A percentile compares a stretch with the other conserved stretches of the same genome.
Conservation (phyloP, 257 asterid genomes). For the Hygrophila difformis region DNA sequence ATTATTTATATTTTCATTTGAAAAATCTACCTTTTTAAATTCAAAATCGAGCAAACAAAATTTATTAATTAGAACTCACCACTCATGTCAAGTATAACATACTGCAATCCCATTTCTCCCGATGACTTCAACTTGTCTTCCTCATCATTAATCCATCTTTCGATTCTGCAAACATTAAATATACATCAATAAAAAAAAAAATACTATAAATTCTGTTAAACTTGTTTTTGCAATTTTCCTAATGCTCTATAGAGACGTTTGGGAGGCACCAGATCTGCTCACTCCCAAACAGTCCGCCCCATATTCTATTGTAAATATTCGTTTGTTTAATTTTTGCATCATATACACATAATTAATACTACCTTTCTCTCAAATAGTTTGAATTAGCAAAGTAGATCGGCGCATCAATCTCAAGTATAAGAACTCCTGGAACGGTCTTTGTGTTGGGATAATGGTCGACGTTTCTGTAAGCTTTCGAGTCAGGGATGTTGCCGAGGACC, state of each 20-base stretch:
- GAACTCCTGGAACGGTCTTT: conserved; percentile 45
- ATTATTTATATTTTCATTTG: too few relatives aligned
- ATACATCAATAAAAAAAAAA: neutral
- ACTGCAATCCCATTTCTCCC: conserved; percentile 50
- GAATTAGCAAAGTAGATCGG: conserved; percentile 86
- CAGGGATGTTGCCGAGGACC: conserved; percentile 67
- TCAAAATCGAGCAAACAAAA: too few relatives aligned
- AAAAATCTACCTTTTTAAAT: too few relatives aligned
- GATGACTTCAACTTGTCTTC: conserved; percentile 55
- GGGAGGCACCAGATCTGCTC: too few relatives aligned
- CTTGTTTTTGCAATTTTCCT: too few relatives aligned
- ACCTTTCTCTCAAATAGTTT: conserved; percentile 86
- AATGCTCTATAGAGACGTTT: too few relatives aligned
- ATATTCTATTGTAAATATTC: too few relatives aligned
- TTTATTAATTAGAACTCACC: too few relatives aligned
- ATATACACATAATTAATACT: too few relatives aligned
- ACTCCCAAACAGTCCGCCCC: too few relatives aligned
- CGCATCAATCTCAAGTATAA: conserved; percentile 67
- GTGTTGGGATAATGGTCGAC: conserved; percentile 59
- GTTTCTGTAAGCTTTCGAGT: conserved; percentile 49
- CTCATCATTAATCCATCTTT: conserved; percentile 89
- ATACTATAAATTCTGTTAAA: too few relatives aligned
- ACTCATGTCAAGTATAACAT: conserved; percentile 67
- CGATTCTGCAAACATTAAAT: conserved; percentile 32
- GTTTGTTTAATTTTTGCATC: neutral